Conservation (phyloP, 306 rosid genomes). For the Alnus glutinosa region DNA sequence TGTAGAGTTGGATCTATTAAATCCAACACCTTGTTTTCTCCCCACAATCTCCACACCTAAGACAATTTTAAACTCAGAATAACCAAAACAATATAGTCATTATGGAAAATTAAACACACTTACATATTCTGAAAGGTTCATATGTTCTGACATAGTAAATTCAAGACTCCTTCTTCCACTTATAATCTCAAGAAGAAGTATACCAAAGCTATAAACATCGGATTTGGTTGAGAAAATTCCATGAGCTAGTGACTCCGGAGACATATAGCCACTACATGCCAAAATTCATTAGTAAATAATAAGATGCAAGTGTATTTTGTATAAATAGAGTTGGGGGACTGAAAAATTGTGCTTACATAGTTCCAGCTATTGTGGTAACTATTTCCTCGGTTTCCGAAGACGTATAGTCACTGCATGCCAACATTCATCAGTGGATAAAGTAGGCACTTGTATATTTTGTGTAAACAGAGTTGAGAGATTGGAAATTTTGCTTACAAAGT, state of each 20-base stretch:
- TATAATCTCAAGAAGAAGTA: constrained; percentile 52
- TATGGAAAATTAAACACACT: constrained; percentile 7
- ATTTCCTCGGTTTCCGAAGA: constrained; percentile 38
- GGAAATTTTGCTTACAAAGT: constrained; percentile 30
- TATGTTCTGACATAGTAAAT: too few relatives aligned
- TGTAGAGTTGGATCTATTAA: constrained; percentile 35
- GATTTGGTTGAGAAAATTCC: constrained; percentile 54
- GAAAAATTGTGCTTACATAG: constrained; percentile 19
- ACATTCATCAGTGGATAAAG: not conserved
- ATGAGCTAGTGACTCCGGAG: constrained; percentile 46
- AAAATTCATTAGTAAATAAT: not conserved
- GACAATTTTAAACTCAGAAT: not conserved
- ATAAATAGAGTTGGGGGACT: not conserved
- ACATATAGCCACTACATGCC: constrained; percentile 48
- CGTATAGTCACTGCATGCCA: constrained; percentile 47
- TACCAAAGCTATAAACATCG: constrained; percentile 58
- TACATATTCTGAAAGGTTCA: constrained; percentile 44
- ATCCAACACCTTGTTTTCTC: constrained; percentile 40
- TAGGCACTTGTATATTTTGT: not conserved
- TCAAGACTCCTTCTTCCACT: constrained; percentile 31
- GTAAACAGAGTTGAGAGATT: not conserved
- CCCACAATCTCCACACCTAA: constrained; percentile 55
- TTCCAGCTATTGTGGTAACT: constrained; percentile 23
- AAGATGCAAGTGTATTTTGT: not conserved
- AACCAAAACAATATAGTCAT: not conserved